Evolutionary conservation across 1,284 basidiomycete genomes (phyloP), one percentile per base, ranked within the genome.

Genomic region (Rhodotorula sp.): DNA sequence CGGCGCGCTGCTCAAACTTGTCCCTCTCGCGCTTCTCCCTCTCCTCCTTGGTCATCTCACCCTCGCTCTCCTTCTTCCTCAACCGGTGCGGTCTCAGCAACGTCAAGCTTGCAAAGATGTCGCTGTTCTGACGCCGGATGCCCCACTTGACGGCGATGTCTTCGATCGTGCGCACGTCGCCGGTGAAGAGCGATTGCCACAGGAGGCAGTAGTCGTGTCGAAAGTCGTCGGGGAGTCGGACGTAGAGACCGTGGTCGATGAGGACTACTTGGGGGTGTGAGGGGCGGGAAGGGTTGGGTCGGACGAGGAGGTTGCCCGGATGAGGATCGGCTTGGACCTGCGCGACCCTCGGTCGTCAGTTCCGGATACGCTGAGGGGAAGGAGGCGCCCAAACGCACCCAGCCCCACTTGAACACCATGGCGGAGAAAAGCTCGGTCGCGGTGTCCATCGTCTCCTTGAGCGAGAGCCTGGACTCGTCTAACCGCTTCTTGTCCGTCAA

Each of bases 371-470:
- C 10, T 9, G 6, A 47, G 6, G 30, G 51, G 62, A 49, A 36
- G 71, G 74, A 87, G 89, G 36, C 36, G 36, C 39, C 13, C 9
- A 44, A n/a, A 79, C 90, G 88, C 1, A 92, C 87, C 84, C 88
- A 93, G 9, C 92, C 92, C 89, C 89, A 94, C 27, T 69, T 86
- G 79, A 94, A 95, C 78, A 92, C 92, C 83, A 90, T 89, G 0
- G 88, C 88, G 36, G 87, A 86, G 81, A 91, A 91, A 3, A 93
- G 84, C 27, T 60, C 90, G 32, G 90, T 86, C 85, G 91, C 91
- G 24, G 87, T 87, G 65, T 89, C 84, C 88, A 91, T 89, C 1
- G 80, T 80, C 46, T 86, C 84, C 67, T 85, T 83, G 22, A 87
- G 81, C 13, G 79, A 79, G 53, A 84, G 76, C 9, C 76, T 79